These are phyloP conservation scores for Amanita rubescens DNA, from an alignment of 768 basidiomycete genomes.

Conservation along the genomic window DNA sequence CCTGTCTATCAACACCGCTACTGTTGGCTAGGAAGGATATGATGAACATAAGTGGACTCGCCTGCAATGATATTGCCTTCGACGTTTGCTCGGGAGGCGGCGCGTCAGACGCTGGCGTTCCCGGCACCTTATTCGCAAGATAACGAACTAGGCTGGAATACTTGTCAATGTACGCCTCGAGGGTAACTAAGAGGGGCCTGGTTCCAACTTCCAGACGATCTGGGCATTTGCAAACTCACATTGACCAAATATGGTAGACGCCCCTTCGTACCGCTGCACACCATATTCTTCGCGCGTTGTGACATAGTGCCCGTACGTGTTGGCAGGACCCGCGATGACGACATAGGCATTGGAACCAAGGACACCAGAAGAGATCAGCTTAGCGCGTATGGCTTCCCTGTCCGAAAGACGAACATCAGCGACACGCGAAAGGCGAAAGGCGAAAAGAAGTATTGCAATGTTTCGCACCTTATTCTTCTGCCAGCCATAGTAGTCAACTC, in stretches of 20 bases:
- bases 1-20: conserved; percentile 31
- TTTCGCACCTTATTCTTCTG: conserved; percentile 52
- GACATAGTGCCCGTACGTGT: conserved; percentile 72
- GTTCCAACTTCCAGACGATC: not conserved
- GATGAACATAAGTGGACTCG: conserved; percentile 17
- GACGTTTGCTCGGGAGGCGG: conserved; percentile 58
- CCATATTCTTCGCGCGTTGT: conserved; percentile 67
- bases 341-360: conserved; percentile 66
- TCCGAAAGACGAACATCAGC: conserved; percentile 3
- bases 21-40: not conserved
- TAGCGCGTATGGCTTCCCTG: conserved; percentile 61
- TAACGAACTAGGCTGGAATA: conserved; percentile 61
- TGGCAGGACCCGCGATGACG: conserved; percentile 76
- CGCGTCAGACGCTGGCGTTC: conserved; percentile 51
- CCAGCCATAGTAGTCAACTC: conserved; percentile 83
- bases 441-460: conserved; percentile 15
- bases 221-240: conserved; percentile 34
- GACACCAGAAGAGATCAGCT: conserved; percentile 55
- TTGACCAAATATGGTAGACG: conserved; percentile 70
- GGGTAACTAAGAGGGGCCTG: conserved; percentile 39
- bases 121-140: conserved; percentile 43
- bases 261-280: conserved; percentile 75
- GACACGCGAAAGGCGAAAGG: not conserved
- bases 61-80: conserved; percentile 63
- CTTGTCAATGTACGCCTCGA: conserved; percentile 77